Evolutionary conservation across 192 early-diverging fungal species (phyloP).

Genomic region (Coemansia sp.): DNA sequence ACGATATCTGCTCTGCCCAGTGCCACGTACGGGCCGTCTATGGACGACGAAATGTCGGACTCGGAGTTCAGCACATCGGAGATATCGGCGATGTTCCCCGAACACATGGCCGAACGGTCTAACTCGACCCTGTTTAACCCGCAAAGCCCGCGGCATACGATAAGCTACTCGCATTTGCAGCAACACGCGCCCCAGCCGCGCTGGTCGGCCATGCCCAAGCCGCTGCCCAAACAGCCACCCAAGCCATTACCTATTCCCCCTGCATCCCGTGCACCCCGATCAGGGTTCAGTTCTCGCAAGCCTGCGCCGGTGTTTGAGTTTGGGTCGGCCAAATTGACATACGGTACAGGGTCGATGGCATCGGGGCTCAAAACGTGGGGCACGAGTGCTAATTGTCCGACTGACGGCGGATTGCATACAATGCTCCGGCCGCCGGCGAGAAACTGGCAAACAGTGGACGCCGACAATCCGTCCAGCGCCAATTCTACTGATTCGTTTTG

Average conservation of each 20-base stretch:
- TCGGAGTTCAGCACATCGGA: conserved; percentile 32
- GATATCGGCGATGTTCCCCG: conserved; percentile 23
- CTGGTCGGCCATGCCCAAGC: conserved; percentile 13
- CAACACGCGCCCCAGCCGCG: background rate
- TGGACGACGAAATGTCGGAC: conserved; percentile 16
- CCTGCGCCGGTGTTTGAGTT: conserved; percentile 47
- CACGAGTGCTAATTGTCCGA: conserved; percentile 12
- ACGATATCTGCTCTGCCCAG: conserved; percentile 7
- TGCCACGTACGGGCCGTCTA: background rate
- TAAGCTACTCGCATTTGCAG: conserved; percentile 14
- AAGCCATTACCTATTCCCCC: conserved; percentile 38
- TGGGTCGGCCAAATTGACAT: conserved; percentile 44
- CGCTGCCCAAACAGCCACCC: conserved; percentile 25
- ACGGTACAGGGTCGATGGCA: conserved; percentile 7
- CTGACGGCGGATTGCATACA: background rate
- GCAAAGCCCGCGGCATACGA: conserved; percentile 2
- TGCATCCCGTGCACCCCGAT: conserved; percentile 7
- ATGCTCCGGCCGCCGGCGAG: conserved; percentile 5
- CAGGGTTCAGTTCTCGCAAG: conserved; percentile 19
- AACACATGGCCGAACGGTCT: conserved; percentile 22
- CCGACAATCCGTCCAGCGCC: conserved; percentile 20
- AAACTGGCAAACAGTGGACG: conserved; percentile 22
- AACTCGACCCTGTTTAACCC: conserved; percentile 32
- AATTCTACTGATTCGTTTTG: conserved; percentile 48
- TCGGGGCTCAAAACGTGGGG: conserved; percentile 22